phyloP scores from a whole-genome alignment of 768 basidiomycete species.

The Boletus tylopilopsis region DNA sequence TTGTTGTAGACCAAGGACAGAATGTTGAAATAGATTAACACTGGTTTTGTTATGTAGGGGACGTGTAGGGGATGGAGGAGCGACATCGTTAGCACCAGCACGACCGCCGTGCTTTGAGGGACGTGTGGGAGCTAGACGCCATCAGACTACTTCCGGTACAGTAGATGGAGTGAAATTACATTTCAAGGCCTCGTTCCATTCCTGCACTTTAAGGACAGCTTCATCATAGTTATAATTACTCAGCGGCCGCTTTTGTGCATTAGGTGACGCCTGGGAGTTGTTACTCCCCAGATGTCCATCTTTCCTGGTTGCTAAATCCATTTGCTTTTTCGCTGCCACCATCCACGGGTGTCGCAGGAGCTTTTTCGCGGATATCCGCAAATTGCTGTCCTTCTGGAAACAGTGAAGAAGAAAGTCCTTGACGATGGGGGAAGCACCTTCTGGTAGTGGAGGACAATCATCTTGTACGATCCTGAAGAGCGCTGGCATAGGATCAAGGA shows the following conservation, averaged over 20 bases:
- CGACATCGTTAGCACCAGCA: constrained; percentile 31
- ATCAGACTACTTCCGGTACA: constrained; percentile 3
- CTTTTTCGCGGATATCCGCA: constrained; percentile 92
- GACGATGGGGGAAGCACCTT: constrained; percentile 90
- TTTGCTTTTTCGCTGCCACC: constrained; percentile 76
- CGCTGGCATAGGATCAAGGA: constrained; percentile 96
- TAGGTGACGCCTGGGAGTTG: constrained; percentile 36
- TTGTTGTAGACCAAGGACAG: constrained; percentile 33
- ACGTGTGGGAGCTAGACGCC: constrained; percentile 59
- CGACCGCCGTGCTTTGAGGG: constrained; percentile 65
- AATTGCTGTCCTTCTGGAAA: constrained; percentile 96
- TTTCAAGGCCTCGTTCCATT: constrained; percentile 97
- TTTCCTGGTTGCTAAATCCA: constrained; percentile 38
- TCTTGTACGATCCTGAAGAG: constrained; percentile 98
- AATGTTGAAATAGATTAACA: constrained; percentile 28
- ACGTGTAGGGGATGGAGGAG: constrained; percentile 43
- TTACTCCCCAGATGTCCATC: constrained; percentile 26
- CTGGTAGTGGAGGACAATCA: constrained; percentile 94
- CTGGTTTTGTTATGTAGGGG: constrained; percentile 26
- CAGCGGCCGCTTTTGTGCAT: constrained; percentile 41
- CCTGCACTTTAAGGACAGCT: constrained; percentile 91
- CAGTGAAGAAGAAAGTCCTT: constrained; percentile 97
- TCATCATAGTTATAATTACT: constrained; percentile 92
- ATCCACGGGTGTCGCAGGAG: constrained; percentile 95
- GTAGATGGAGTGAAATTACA: constrained; percentile 44